Evolutionary conservation across 257 asterid genomes (phyloP).

Genomic region (Rehmannia glutinosa): DNA sequence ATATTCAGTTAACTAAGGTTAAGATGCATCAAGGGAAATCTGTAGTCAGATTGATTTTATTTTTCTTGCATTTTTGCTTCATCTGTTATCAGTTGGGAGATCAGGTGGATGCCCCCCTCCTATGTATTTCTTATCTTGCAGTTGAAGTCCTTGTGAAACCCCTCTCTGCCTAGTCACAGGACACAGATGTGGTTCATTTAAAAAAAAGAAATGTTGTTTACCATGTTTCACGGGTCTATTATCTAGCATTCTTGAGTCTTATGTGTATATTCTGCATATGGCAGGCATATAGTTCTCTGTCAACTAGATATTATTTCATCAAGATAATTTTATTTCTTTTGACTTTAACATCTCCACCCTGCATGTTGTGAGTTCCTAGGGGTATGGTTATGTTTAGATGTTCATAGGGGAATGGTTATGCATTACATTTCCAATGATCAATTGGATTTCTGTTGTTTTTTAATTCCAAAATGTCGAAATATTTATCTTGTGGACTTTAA

Average conservation of each 20-base stretch:
- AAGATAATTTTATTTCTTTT: neutral
- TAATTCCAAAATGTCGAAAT: slow-evolving; percentile 2
- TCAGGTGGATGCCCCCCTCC: too few relatives aligned
- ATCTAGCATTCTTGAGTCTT: neutral
- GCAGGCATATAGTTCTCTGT: neutral
- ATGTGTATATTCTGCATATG: neutral
- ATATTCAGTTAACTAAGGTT: neutral
- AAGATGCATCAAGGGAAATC: neutral
- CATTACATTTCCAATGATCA: neutral
- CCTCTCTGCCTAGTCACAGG: neutral
- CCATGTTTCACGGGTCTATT: neutral
- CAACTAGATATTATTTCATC: slow-evolving; percentile 3
- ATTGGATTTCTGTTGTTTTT: slow-evolving; percentile 6
- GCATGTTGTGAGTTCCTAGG: neutral
- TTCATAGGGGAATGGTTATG: neutral
- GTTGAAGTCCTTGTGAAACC: neutral
- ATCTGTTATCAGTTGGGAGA: neutral
- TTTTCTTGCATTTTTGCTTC: neutral
- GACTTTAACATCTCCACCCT: neutral
- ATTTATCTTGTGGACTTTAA: slow-evolving; percentile 22
- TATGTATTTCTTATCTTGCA: neutral
- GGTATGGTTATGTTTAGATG: slow-evolving; percentile 1
- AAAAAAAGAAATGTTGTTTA: neutral
- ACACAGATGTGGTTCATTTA: neutral
- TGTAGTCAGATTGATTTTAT: neutral